Conservation (phyloP, 352 stramenopile genomes). For the Phytophthora citricola region DNA sequence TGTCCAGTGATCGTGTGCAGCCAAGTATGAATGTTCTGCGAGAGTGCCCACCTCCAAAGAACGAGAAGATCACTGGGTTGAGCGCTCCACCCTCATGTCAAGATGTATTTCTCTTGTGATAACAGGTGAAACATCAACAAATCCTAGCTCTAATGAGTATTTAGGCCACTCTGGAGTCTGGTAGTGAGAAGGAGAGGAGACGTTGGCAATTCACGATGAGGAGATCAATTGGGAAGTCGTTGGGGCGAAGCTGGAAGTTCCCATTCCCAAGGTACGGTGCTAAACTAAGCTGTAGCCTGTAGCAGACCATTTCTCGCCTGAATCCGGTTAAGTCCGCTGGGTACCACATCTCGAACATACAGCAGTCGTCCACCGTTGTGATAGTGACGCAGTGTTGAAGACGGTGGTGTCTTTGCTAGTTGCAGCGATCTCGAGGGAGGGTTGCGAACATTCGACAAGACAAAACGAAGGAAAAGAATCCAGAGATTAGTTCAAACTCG, state of each 20-base stretch:
- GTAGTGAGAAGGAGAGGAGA: no score
- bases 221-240: conserved; percentile 26
- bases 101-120: conserved; percentile 45
- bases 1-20: background rate
- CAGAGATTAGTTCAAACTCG: conserved; percentile 22
- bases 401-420: conserved; percentile 56
- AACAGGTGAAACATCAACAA: conserved; percentile 9
- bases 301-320: conserved; percentile 56
- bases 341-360: conserved; percentile 26
- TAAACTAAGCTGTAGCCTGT: conserved; percentile 22
- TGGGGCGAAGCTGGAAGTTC: conserved; percentile 32
- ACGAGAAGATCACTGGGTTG: conserved; percentile 34
- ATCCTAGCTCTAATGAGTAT: no score
- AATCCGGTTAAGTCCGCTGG: conserved; percentile 57
- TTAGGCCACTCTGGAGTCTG: no score
- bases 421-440: conserved; percentile 44
- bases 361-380: conserved; percentile 38
- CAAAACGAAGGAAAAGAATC: conserved; percentile 18
- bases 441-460: conserved; percentile 22
- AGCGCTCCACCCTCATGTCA: conserved; percentile 33
- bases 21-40: no score
- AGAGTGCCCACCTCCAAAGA: no score
- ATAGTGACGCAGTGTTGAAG: conserved; percentile 49
- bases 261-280: background rate
- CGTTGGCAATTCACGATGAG: background rate